Conservation (phyloP, 805 yeast genomes). For the Ogataea nonfermentans region DNA sequence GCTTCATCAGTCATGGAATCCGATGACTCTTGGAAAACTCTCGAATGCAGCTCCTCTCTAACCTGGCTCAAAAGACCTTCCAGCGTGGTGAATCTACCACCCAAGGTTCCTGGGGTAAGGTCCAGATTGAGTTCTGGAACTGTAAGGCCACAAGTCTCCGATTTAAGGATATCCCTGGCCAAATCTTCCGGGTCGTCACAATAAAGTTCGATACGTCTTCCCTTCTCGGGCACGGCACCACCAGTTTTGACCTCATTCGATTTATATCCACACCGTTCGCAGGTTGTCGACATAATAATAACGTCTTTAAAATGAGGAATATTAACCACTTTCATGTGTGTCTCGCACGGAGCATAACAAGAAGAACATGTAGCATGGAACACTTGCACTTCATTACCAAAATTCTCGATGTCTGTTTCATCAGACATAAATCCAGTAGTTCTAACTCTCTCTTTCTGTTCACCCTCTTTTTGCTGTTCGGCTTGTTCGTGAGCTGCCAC, state of each 20-base stretch:
- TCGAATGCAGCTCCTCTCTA: conserved; percentile 77
- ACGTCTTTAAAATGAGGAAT: conserved; percentile 99
- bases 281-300: conserved; percentile 90
- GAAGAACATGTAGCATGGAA: conserved; percentile 92
- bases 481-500: conserved; percentile 51
- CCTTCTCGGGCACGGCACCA: conserved; percentile 88
- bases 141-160: conserved; percentile 84
- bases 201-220: conserved; percentile 66
- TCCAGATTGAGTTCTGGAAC: conserved; percentile 90
- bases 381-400: conserved; percentile 86
- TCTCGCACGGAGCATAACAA: conserved; percentile 77
- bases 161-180: conserved; percentile 89
- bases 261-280: conserved; percentile 91
- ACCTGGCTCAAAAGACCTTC: conserved; percentile 93
- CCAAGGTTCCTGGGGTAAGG: conserved; percentile 92
- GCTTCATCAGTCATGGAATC: conserved; percentile 87
- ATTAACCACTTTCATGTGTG: conserved; percentile 95
- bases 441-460: conserved; percentile 28
- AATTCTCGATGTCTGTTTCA: conserved; percentile 78
- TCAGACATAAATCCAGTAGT: conserved; percentile 64
- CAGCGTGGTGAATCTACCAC: conserved; percentile 96
- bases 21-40: conserved; percentile 82
- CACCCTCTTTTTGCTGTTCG: conserved; percentile 34
- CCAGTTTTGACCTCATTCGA: conserved; percentile 98
- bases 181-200: conserved; percentile 91